Base-by-base conservation (phyloP, 495 filamentous ascomycete species). In the Aspergillus campestris region DNA sequence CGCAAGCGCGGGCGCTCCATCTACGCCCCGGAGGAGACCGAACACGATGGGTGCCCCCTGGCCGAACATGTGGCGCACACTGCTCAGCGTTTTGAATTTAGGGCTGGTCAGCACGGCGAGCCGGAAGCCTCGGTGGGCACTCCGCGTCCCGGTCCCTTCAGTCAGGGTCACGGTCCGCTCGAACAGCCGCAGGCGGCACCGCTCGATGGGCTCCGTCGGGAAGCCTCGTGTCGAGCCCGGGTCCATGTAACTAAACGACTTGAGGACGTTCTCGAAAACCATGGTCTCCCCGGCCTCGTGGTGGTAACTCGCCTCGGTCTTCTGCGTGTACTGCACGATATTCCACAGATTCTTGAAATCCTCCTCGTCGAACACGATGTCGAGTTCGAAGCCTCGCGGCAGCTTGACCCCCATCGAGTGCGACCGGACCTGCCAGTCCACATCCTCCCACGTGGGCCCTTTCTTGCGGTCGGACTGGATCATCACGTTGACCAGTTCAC, bases 281-380 rank as follows among this genome's bases (percentile, higher is more conserved):
- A 82, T 45, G 7, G 66, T 70, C 61, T 95, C 89, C 18, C 83
- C 80, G 18, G 73, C 63, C 15, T 78, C 70, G 0, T 77, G 76
- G 10, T 79, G 77, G n/a, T 90, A 69, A 44, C 72, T 83, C 9
- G 72, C 69, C 51, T 88, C 81, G 0, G 89, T 78, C 52, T 83
- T 84, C 30, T 74, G 75, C 15, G 83, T 84, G 50, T 90, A 87
- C 41, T 92, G 86, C 47, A 84, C 83, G 55, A 92, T 86, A 48
- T 80, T 81, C 79, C 83, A 88, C 10, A 94, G 59, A 15, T 72
- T 80, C 47, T 79, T 80, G 67, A 83, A 91, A 52, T 89, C 85
- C 8, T 75, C 70, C 55, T 89, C 84, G 9, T 69, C 68, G 64
- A 85, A 86, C 44, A 80, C 74, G 7, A 94, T 62, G 37, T 76